Conservation (phyloP, 2,329 filamentous ascomycete genomes). For the Xylaria sp. region DNA sequence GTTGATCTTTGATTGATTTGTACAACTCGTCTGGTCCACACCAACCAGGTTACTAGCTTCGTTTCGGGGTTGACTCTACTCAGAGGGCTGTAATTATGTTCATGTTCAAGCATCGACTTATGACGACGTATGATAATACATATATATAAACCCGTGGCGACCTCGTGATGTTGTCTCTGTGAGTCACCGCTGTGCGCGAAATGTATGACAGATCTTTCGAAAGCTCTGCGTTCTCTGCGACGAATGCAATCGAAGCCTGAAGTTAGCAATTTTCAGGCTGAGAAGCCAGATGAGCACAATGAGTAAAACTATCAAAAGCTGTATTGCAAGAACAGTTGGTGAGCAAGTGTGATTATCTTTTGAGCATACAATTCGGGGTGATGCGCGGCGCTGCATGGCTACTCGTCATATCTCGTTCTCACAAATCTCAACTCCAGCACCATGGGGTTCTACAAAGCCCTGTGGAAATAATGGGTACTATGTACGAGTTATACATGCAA, state of each 20-base stretch:
- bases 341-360: not conserved
- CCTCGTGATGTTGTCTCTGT: not conserved
- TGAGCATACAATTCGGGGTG: not conserved
- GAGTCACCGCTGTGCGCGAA: not conserved
- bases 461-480: not conserved
- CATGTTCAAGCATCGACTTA: not conserved
- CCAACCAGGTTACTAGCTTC: not conserved
- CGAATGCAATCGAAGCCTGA: not conserved
- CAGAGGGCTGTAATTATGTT: not conserved
- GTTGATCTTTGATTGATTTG: constrained; percentile 39
- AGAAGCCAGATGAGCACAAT: not conserved
- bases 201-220: not conserved
- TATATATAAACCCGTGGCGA: not conserved
- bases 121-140: not conserved
- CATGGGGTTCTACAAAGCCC: not conserved
- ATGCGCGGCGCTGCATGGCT: not conserved
- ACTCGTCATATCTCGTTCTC: not conserved
- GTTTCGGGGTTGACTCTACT: not conserved
- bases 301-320: not conserved
- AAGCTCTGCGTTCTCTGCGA: not conserved
- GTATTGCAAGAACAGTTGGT: not conserved
- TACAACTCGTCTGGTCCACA: not conserved
- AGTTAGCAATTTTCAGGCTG: not conserved
- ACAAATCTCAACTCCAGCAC: not conserved
- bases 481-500: no score